Percentiles rank a stretch among this genome's conserved stretches.
phyloP scores from a whole-genome alignment of 1,139 yeast genomes.

The Candida frijolesensis region DNA sequence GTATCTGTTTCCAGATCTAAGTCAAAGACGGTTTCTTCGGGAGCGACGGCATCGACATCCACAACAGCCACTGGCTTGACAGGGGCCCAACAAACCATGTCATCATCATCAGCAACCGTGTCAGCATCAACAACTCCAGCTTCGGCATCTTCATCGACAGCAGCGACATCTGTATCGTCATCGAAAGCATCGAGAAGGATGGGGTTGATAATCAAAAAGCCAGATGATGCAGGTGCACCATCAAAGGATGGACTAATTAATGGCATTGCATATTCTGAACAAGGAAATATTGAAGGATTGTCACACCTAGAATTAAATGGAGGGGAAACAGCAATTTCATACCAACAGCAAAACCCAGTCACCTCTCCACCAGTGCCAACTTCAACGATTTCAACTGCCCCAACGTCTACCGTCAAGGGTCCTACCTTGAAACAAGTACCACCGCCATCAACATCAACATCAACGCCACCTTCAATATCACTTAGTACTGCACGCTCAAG shows the following conservation, averaged over 20 bases:
- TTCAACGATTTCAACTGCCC: slow-evolving; percentile 10
- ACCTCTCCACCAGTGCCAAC: slow-evolving; percentile 13
- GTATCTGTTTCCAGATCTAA: slow-evolving; percentile 1
- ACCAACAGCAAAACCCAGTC: slow-evolving; percentile 22
- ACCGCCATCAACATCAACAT: slow-evolving; percentile 10
- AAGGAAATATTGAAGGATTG: neutral
- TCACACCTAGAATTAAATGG: neutral
- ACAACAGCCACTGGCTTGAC: slow-evolving; percentile 25
- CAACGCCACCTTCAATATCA: slow-evolving; percentile 12
- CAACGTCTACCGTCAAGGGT: slow-evolving; percentile 4
- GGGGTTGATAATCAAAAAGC: slow-evolving; percentile 64
- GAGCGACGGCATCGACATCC: neutral
- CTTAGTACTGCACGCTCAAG: slow-evolving; percentile 29
- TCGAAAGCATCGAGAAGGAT: slow-evolving; percentile 61
- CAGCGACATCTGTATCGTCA: slow-evolving; percentile 53
- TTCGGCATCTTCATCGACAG: slow-evolving; percentile 60
- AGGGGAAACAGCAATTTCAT: slow-evolving; percentile 17
- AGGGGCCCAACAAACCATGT: neutral
- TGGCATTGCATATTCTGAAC: neutral
- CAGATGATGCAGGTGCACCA: slow-evolving; percentile 22
- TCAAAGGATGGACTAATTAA: neutral
- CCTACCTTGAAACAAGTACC: slow-evolving; percentile 16
- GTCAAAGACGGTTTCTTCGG: neutral
- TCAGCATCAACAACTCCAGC: slow-evolving; percentile 38
- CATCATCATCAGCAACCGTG: slow-evolving; percentile 45